These are phyloP conservation scores for Colletotrichum sidae DNA, from an alignment of 2,329 filamentous ascomycete species.

Conservation along the genomic window DNA sequence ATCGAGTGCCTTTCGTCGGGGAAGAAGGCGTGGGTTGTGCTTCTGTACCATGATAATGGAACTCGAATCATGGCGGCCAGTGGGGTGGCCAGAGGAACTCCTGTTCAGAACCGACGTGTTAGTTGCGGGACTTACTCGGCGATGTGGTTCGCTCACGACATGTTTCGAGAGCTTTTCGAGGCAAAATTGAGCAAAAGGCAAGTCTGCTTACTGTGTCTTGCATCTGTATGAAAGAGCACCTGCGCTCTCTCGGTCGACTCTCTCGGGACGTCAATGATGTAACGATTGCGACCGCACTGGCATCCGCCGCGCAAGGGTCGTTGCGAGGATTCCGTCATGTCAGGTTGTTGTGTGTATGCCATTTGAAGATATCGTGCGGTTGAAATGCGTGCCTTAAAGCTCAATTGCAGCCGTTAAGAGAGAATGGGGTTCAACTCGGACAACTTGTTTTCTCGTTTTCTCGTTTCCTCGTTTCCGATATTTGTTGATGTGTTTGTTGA, in stretches of 20 bases:
- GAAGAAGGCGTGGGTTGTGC: conserved; percentile 79
- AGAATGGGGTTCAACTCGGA: no score
- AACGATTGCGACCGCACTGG: conserved; percentile 87
- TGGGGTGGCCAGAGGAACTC: conserved; percentile 77
- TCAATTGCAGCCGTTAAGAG: no score
- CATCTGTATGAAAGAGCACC: conserved; percentile 80
- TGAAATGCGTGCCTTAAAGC: not conserved
- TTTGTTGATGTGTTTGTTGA: conserved; percentile 26
- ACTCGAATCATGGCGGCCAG: conserved; percentile 86
- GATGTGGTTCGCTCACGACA: not conserved
- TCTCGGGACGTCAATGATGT: conserved; percentile 77
- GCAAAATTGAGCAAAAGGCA: not conserved
- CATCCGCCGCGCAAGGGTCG: conserved; percentile 79
- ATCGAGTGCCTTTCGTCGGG: conserved; percentile 78
- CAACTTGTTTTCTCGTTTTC: no score
- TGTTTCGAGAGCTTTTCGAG: not conserved
- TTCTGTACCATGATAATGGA: conserved; percentile 84
- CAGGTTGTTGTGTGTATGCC: not conserved
- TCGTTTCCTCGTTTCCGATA: conserved; percentile 1
- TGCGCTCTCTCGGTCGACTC: conserved; percentile 67
- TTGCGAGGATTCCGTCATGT: conserved; percentile 52
- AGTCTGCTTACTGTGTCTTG: conserved; percentile 74
- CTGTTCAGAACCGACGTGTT: conserved; percentile 44
- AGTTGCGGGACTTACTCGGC: conserved; percentile 26
- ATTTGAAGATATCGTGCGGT: not conserved